Evolutionary conservation across 768 basidiomycete species (phyloP).

Genomic region (Tricholoma sp.): DNA sequence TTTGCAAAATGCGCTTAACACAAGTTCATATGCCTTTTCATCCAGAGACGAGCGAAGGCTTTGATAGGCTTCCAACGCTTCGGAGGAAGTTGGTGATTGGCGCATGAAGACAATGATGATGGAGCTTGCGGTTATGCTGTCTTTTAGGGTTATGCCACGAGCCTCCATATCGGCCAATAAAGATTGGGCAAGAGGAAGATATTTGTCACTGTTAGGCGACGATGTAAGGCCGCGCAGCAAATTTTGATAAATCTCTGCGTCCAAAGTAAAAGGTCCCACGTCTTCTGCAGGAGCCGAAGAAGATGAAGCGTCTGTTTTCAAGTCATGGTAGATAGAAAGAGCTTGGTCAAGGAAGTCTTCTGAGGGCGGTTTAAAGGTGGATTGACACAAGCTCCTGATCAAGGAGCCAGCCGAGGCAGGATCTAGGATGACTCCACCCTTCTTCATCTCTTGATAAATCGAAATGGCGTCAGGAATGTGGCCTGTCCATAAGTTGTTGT

Average conservation of each 20-base stretch:
- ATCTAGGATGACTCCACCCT: constrained; percentile 41
- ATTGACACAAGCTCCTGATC: constrained; percentile 43
- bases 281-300: constrained; percentile 14
- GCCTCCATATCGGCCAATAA: constrained; percentile 66
- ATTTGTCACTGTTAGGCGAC: constrained; percentile 39
- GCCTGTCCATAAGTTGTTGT: constrained; percentile 38
- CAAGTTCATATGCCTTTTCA: constrained; percentile 53
- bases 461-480: constrained; percentile 36
- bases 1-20: constrained; percentile 60
- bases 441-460: constrained; percentile 44
- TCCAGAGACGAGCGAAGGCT: constrained; percentile 39
- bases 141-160: constrained; percentile 40
- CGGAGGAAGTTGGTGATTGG: constrained; percentile 43
- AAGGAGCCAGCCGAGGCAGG: constrained; percentile 51
- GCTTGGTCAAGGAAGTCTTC: constrained; percentile 48
- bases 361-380: constrained; percentile 26
- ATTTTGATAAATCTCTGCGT: constrained; percentile 48
- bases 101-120: constrained; percentile 67
- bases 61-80: constrained; percentile 62
- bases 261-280: constrained; percentile 34
- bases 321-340: constrained; percentile 46
- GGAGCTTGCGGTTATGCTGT: constrained; percentile 41
- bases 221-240: constrained; percentile 45
- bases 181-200: constrained; percentile 39
- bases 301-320: constrained; percentile 17